Base-by-base conservation (phyloP, 345 rosid genomes). In the Sonneratia alba region DNA sequence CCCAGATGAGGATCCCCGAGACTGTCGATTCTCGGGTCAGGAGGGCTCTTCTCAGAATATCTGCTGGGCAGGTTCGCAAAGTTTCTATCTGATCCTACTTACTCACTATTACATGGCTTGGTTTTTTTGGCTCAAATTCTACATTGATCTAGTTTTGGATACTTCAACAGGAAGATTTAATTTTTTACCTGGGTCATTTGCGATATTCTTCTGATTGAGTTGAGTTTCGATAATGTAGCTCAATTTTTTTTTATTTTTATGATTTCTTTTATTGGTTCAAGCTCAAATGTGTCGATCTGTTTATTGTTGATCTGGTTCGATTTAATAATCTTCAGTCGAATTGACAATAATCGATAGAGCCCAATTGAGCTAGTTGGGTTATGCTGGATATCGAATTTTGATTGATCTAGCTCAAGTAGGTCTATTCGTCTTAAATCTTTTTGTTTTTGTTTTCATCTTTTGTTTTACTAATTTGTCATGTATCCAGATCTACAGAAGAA, bases 1-100 rank as follows among this genome's bases (percentile, higher is more conserved):
- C 74, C 48, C 99, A 95, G 86, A 95, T 95, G 97, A 81, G 87
- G 70, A 86, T 92, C 8, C 77, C 96, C 19, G 98, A 92, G 79
- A 66, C 81, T 2, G 85, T 87, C 36, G 99, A 95, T 85, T 90
- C 94, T 0, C 85, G 99, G 68, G 89, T 95, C 56, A 83, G 99
- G 75, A 80, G 92, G 78, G 97, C 99, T 76, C 86, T 95, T 1
- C 81, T 95, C 74, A 85, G 97, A 75, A 84, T 95, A 74, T 80
- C 96, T 36, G 97, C 97, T 66, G 87, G 87, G 47, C 99, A 90
- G 99, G 99, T 90, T 45, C 32, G 42, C 4, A 14, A 43, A 21
- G 64, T 27, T 65, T 59, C 14, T 45, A 22, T 56, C 55, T 53
- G 36, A 66, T 40, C 24, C 11, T 6, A 49, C 21, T 21, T 36